Evolutionary conservation across 345 rosid genomes (phyloP).

Genomic region (Dovyalis caffra): DNA sequence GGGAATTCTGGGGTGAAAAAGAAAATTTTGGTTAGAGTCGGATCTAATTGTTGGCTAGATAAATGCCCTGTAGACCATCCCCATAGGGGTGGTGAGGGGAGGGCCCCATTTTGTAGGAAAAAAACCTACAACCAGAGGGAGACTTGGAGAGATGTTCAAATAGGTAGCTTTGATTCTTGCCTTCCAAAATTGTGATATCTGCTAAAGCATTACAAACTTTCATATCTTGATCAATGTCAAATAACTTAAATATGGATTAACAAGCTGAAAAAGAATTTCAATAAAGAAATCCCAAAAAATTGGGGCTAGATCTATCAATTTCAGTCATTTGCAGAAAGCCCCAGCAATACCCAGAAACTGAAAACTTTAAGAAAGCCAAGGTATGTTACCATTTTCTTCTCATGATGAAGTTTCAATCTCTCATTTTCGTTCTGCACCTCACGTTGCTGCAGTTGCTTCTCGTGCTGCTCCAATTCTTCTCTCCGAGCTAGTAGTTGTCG

Average conservation of each 20-base stretch:
- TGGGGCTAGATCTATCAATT: no score
- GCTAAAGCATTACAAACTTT: no score
- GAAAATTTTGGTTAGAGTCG: conserved; percentile 9
- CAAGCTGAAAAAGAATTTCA: no score
- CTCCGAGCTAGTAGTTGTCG: conserved; percentile 34
- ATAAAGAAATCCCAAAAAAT: no score
- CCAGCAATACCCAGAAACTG: conserved; percentile 4
- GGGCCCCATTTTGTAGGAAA: not conserved
- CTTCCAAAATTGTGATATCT: no score
- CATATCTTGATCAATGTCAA: no score
- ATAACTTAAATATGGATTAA: no score
- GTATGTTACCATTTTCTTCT: conserved; percentile 46
- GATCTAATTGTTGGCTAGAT: conserved; percentile 20
- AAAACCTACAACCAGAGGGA: not conserved
- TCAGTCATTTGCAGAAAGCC: not conserved
- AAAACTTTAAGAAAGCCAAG: not conserved
- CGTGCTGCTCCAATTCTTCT: conserved; percentile 37
- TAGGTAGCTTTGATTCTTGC: no score
- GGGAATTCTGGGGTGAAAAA: conserved; percentile 13
- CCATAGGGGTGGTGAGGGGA: not conserved
- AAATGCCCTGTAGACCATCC: not conserved
- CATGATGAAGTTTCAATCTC: conserved; percentile 40
- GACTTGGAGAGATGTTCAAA: no score
- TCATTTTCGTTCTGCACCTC: conserved; percentile 48
- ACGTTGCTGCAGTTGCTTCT: conserved; percentile 42